These are phyloP conservation scores for Colletotrichum chrysophilum DNA, from an alignment of 2,329 filamentous ascomycete genomes.

Conservation along the genomic window DNA sequence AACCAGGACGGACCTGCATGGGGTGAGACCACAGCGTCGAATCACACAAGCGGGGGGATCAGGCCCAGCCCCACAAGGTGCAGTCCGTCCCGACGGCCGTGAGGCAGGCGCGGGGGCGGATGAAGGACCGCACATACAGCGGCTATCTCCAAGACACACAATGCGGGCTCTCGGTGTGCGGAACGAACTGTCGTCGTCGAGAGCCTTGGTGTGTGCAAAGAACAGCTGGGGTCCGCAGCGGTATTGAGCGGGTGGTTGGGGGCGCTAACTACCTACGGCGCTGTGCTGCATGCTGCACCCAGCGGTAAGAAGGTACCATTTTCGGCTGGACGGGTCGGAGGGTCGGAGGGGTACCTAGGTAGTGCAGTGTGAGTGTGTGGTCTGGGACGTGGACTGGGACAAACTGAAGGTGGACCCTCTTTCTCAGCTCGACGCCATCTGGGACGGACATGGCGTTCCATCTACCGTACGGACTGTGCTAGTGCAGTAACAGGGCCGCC, in stretches of 20 bases:
- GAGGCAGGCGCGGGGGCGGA: not conserved
- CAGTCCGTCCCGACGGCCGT: not conserved
- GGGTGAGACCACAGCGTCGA: not conserved
- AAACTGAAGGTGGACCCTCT: not conserved
- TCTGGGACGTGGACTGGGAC: not conserved
- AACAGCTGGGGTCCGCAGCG: not conserved
- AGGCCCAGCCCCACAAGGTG: not conserved
- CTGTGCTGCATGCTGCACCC: not conserved
- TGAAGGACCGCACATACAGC: not conserved
- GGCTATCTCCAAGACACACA: not conserved
- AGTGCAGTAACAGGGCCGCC: not conserved
- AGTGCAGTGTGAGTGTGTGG: not conserved
- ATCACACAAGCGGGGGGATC: not conserved
- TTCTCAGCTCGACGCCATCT: not conserved
- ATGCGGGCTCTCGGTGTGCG: not conserved
- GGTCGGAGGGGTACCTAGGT: not conserved
- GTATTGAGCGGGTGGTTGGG: not conserved
- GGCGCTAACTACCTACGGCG: not conserved
- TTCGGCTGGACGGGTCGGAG: not conserved
- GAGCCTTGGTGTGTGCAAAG: not conserved
- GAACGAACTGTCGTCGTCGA: not conserved
- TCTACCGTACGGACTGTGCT: not conserved
- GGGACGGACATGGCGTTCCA: not conserved
- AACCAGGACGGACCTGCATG: conserved; percentile 13
- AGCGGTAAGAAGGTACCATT: not conserved